phyloP scores from a whole-genome alignment of 805 yeast genomes.

The Candida insectalens region DNA sequence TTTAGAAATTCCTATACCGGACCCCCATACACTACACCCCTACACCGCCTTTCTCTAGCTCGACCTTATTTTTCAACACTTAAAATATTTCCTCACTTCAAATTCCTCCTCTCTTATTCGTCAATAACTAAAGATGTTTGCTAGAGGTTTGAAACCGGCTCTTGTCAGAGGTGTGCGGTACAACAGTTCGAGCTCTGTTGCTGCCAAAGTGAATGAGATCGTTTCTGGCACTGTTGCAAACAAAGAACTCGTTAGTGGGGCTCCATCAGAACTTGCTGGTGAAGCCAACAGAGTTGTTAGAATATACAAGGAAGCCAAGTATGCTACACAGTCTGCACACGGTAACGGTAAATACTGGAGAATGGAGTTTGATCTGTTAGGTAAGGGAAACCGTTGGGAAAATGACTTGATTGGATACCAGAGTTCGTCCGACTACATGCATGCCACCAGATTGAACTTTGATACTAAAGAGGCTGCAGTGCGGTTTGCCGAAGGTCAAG shows the following conservation, averaged over 20 bases:
- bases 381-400: slow-evolving; percentile 79
- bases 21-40: no score
- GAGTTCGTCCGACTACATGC: slow-evolving; percentile 71
- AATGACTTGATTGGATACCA: slow-evolving; percentile 84
- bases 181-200: slow-evolving; percentile 1
- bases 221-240: slow-evolving; percentile 12
- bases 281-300: slow-evolving; percentile 51
- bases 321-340: slow-evolving; percentile 72
- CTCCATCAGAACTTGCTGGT: slow-evolving; percentile 55
- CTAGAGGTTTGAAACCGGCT: slow-evolving; percentile 2
- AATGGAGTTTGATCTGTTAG: slow-evolving; percentile 74
- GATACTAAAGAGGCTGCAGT: slow-evolving; percentile 65
- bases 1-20: no score
- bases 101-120: no score
- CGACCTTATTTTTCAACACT: no score
- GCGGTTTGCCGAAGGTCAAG: slow-evolving; percentile 70
- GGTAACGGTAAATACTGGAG: slow-evolving; percentile 54
- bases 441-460: slow-evolving; percentile 67
- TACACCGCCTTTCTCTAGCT: no score
- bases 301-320: slow-evolving; percentile 66
- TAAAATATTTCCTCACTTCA: no score
- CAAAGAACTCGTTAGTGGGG: slow-evolving; percentile 65
- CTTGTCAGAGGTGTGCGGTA: background rate
- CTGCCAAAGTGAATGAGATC: slow-evolving; percentile 10
- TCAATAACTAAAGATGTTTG: no score